These are phyloP conservation scores for Metschnikowia colocasiae DNA, from an alignment of 805 yeast genomes.

Conservation along the genomic window DNA sequence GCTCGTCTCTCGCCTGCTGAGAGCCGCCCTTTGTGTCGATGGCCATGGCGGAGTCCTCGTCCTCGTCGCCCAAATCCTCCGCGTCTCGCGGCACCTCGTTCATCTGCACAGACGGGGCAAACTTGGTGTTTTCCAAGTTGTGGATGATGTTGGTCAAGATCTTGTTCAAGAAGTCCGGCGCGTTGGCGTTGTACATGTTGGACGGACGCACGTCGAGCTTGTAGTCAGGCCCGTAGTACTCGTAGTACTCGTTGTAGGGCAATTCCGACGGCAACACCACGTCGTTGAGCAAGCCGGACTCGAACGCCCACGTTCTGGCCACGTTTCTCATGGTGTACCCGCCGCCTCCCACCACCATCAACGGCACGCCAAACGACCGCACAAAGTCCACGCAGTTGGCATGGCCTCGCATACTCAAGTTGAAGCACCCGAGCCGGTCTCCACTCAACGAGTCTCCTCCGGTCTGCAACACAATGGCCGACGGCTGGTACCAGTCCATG, in stretches of 20 bases:
- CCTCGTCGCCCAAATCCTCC: slow-evolving; percentile 84
- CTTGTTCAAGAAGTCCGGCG: slow-evolving; percentile 86
- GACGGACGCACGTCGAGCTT: slow-evolving; percentile 91
- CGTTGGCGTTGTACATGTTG: slow-evolving; percentile 94
- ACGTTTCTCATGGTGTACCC: slow-evolving; percentile 98
- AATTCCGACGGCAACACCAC: slow-evolving; percentile 71
- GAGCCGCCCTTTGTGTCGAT: slow-evolving; percentile 92
- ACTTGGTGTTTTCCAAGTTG: slow-evolving; percentile 84
- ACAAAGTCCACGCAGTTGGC: slow-evolving; percentile 93
- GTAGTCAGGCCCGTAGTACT: slow-evolving; percentile 96
- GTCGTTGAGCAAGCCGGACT: slow-evolving; percentile 82
- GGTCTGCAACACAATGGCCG: slow-evolving; percentile 95
- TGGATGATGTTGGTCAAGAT: slow-evolving; percentile 71
- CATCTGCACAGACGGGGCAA: slow-evolving; percentile 96
- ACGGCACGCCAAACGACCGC: slow-evolving; percentile 79
- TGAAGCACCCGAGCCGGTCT: slow-evolving; percentile 93
- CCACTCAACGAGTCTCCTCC: slow-evolving; percentile 98
- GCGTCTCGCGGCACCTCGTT: slow-evolving; percentile 82
- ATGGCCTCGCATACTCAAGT: slow-evolving; percentile 88
- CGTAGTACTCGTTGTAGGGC: slow-evolving; percentile 95
- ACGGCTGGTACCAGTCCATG: slow-evolving; percentile 87
- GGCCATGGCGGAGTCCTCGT: slow-evolving; percentile 76
- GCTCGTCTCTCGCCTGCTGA: slow-evolving; percentile 74
- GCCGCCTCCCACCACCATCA: slow-evolving; percentile 96
- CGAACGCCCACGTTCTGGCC: slow-evolving; percentile 92